A percentile compares a stretch with the other conserved stretches of the same genome.
These are phyloP conservation scores for Erodium texanum DNA, from an alignment of 441 rosid species.

Conservation along the genomic window DNA sequence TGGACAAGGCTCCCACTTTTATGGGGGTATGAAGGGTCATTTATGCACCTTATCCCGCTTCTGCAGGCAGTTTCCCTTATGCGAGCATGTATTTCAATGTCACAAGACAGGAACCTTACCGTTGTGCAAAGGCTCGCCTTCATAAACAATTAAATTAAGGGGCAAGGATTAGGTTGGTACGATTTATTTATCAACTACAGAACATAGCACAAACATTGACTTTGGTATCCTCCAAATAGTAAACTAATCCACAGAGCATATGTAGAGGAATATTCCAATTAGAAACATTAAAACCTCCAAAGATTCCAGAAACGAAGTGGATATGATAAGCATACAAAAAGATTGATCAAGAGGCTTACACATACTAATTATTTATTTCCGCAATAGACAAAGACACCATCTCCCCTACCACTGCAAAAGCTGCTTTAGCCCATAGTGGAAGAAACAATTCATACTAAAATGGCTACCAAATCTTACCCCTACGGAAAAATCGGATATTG, in stretches of 20 bases:
- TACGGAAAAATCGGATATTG: not conserved
- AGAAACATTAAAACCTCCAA: slow-evolving; percentile 8
- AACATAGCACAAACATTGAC: slow-evolving; percentile 35
- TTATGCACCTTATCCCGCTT: not conserved
- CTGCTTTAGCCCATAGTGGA: slow-evolving; percentile 17
- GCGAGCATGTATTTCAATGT: not conserved
- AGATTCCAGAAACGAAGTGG: slow-evolving; percentile 22
- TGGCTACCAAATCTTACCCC: not conserved
- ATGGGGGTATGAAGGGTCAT: not conserved
- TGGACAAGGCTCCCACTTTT: not conserved
- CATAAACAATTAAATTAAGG: not conserved
- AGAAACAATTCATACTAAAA: slow-evolving; percentile 16
- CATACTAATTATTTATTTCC: slow-evolving; percentile 3
- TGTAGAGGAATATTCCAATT: slow-evolving; percentile 43
- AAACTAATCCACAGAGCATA: slow-evolving; percentile 38
- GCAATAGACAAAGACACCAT: slow-evolving; percentile 17
- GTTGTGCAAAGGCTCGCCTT: not conserved
- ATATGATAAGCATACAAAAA: slow-evolving; percentile 20
- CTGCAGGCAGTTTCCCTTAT: not conserved
- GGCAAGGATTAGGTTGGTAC: not conserved
- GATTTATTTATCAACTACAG: slow-evolving; percentile 10
- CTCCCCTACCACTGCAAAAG: slow-evolving; percentile 14
- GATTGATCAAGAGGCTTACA: slow-evolving; percentile 12
- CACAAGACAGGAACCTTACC: not conserved
- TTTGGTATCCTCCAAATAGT: slow-evolving; percentile 17